Base-by-base conservation (phyloP, 2,329 filamentous ascomycete genomes). In the Pseudogymnoascus sp. region DNA sequence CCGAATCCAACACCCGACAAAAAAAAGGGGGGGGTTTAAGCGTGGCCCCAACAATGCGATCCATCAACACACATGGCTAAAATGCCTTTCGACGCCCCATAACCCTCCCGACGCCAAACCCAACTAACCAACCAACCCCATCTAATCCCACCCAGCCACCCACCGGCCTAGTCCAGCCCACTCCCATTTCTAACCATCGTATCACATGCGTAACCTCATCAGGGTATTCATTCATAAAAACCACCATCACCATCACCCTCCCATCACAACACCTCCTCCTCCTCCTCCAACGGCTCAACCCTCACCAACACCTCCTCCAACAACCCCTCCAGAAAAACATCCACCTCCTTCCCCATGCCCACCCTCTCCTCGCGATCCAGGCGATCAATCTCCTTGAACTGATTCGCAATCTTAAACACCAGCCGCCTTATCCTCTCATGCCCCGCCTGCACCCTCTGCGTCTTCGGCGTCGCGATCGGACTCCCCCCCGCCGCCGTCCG, bases 271-370 rank as follows among this genome's bases (percentile, higher is more conserved):
- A 57, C 70, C 60, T 73, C 70, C 66, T 85, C 83, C n/a, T 84
- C 83, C 67, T 91, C 89, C 68, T 94, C 90, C 64, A 91, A 79
- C 3, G 92, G 90, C 76, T 97, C 93, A 12, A 97, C 90, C 61
- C 94, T 78, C 35, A 97, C 91, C 20, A 99, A 77, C 22, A 99
- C 88, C 77, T 99, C 94, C 73, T 99, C 94, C 34, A 99, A 77
- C 64, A 97, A 83, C 0, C 92, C 93, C 73, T 99, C 94, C 6
- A 97, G 75, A 67, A 97, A 95, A 1, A 89, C 90, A 47, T 86
- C 86, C 1, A 96, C 91, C 25, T 93, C 92, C 47, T 90, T 87
- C 0, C 91, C 93, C 93, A 97, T 97, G 1, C 91, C 91, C 9
- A 97, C 91, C 5, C 91, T 90, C 67, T 91, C 89, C 43, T 86